Conservation (phyloP, 192 early-diverging fungal species). For the Backusella mclennaniae region DNA sequence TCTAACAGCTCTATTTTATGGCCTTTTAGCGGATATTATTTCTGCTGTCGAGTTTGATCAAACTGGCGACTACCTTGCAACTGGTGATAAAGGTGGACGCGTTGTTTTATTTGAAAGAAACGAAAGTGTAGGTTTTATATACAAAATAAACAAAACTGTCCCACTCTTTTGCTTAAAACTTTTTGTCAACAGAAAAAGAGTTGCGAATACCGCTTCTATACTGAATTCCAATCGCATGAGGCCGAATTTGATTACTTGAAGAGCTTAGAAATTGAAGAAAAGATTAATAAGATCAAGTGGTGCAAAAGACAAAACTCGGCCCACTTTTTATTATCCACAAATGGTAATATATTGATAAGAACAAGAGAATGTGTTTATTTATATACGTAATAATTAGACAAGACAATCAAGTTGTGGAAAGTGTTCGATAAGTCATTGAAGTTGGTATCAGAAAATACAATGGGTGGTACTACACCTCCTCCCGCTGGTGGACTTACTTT, state of each 20-base stretch:
- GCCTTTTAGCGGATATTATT: conserved; percentile 89
- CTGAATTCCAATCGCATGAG: conserved; percentile 99
- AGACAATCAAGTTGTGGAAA: conserved; percentile 95
- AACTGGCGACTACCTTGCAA: conserved; percentile 95
- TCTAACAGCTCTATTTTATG: not conserved
- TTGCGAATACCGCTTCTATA: conserved; percentile 99
- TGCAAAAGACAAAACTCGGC: conserved; percentile 94
- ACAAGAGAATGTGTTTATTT: not conserved
- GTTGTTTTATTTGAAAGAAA: conserved; percentile 89
- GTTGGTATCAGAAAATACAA: conserved; percentile 83
- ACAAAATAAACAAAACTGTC: too few relatives aligned
- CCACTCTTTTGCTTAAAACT: not conserved
- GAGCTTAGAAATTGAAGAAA: conserved; percentile 99
- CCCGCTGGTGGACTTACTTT: conserved; percentile 55
- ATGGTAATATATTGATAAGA: conserved; percentile 54
- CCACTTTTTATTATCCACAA: conserved; percentile 96
- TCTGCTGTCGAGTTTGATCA: conserved; percentile 98
- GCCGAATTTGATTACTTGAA: conserved; percentile 99
- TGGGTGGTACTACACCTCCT: conserved; percentile 42
- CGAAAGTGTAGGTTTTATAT: conserved; percentile 66
- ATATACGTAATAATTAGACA: conserved; percentile 24
- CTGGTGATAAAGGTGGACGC: conserved; percentile 92
- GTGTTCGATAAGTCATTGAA: conserved; percentile 89
- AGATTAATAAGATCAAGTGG: conserved; percentile 99
- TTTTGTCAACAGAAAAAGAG: conserved; percentile 79